Conservation (phyloP, 176 grass and related monocot species). For the Saccharum spontaneum region DNA sequence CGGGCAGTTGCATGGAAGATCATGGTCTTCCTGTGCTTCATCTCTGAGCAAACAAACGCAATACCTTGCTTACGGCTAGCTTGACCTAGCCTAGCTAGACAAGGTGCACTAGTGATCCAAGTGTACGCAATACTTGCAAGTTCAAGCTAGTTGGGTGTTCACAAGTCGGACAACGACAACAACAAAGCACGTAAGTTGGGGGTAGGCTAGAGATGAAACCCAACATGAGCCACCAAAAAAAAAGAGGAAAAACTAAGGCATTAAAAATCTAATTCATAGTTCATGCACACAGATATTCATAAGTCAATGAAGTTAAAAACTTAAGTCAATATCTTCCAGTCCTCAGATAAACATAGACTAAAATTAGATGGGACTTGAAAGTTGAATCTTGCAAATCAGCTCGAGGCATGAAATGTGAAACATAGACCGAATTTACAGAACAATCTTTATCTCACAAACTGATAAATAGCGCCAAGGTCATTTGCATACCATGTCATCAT, state of each 20-base stretch:
- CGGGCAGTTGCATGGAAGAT: not conserved
- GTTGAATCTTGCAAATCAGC: not conserved
- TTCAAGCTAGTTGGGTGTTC: not conserved
- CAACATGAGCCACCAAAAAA: not conserved
- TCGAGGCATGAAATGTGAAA: not conserved
- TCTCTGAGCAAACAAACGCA: not conserved
- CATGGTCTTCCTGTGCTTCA: not conserved
- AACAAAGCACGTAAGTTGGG: not conserved
- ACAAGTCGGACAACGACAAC: not conserved
- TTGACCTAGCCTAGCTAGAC: not conserved
- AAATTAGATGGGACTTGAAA: conserved; percentile 6
- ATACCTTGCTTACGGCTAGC: not conserved
- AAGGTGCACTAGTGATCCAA: not conserved
- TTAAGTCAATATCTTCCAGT: not conserved
- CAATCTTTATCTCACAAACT: not conserved
- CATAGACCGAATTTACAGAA: not conserved
- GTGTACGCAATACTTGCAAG: not conserved
- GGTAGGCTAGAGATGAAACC: not conserved
- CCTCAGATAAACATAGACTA: not conserved
- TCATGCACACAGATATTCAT: not conserved
- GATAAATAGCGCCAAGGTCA: not conserved
- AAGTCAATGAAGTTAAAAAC: not conserved
- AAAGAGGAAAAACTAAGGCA: not conserved
- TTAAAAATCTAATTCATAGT: not conserved
- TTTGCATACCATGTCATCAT: conserved; percentile 79